These are phyloP conservation scores for Trichomonascaceae sp. DNA, from an alignment of 1,139 yeast genomes.

Conservation along the genomic window DNA sequence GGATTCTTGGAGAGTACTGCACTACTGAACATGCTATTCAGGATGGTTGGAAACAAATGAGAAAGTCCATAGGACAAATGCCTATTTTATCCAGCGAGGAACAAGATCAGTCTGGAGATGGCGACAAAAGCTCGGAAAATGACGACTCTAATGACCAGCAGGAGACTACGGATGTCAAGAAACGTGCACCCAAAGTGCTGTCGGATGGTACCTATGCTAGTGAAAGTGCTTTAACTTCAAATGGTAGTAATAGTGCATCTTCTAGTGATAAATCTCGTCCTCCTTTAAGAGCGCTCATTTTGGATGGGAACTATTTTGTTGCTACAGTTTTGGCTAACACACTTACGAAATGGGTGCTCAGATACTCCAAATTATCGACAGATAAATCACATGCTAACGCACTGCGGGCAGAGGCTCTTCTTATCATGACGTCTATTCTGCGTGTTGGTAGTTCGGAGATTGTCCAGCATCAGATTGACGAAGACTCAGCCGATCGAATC, in stretches of 20 bases:
- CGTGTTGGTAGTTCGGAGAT: slow-evolving; percentile 83
- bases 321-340: slow-evolving; percentile 87
- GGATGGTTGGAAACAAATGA: slow-evolving; percentile 80
- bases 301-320: slow-evolving; percentile 86
- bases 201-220: slow-evolving; percentile 99
- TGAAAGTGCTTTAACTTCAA: slow-evolving; percentile 72
- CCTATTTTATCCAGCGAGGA: slow-evolving; percentile 80
- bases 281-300: slow-evolving; percentile 73
- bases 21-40: slow-evolving; percentile 67
- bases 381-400: slow-evolving; percentile 60
- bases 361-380: slow-evolving; percentile 58
- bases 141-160: slow-evolving; percentile 19
- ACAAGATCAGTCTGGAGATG: slow-evolving; percentile 25
- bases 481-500: slow-evolving; percentile 91
- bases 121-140: slow-evolving; percentile 27
- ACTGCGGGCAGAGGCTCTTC: slow-evolving; percentile 88
- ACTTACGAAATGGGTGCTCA: slow-evolving; percentile 77
- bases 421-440: slow-evolving; percentile 84
- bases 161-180: slow-evolving; percentile 31
- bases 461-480: slow-evolving; percentile 77
- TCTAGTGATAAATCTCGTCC: slow-evolving; percentile 41
- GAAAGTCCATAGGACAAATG: slow-evolving; percentile 81
- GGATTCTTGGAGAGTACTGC: slow-evolving; percentile 95
- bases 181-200: slow-evolving; percentile 71
- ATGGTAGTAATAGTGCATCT: slow-evolving; percentile 22